Percentiles rank a stretch among this genome's conserved stretches.
Conservation (phyloP, 345 rosid species). For the Citrus glauca region DNA sequence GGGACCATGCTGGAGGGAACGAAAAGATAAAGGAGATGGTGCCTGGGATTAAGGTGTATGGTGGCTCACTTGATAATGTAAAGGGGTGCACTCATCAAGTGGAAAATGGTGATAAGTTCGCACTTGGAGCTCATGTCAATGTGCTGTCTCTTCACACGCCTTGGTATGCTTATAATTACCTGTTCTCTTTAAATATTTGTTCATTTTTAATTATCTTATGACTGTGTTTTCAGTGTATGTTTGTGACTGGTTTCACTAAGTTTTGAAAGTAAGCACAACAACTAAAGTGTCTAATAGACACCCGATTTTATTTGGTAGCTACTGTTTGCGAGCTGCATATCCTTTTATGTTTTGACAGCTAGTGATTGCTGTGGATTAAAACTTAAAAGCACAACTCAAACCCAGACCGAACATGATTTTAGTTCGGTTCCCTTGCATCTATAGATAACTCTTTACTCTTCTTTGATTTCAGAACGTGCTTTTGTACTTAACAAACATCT, state of each 20-base stretch:
- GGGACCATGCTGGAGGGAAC: slow-evolving; percentile 98
- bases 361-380: neutral
- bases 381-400: neutral
- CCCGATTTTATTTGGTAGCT: neutral
- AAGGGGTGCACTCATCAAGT: slow-evolving; percentile 67
- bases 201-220: neutral
- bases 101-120: slow-evolving; percentile 66
- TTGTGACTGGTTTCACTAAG: neutral
- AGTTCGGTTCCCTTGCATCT: neutral
- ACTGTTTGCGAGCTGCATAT: neutral
- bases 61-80: slow-evolving; percentile 85
- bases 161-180: slow-evolving; percentile 37
- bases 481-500: no score
- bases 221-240: neutral
- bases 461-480: neutral
- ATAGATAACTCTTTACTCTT: neutral
- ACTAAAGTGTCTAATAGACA: neutral
- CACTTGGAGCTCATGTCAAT: slow-evolving; percentile 47
- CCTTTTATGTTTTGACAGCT: neutral
- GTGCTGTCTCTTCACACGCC: slow-evolving; percentile 85
- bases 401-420: neutral
- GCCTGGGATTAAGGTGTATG: slow-evolving; percentile 77
- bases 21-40: slow-evolving; percentile 67
- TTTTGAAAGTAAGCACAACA: neutral
- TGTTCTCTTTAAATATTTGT: neutral